These are phyloP conservation scores for Penicillium sp. DNA, from an alignment of 2,329 filamentous ascomycete genomes.

Conservation along the genomic window DNA sequence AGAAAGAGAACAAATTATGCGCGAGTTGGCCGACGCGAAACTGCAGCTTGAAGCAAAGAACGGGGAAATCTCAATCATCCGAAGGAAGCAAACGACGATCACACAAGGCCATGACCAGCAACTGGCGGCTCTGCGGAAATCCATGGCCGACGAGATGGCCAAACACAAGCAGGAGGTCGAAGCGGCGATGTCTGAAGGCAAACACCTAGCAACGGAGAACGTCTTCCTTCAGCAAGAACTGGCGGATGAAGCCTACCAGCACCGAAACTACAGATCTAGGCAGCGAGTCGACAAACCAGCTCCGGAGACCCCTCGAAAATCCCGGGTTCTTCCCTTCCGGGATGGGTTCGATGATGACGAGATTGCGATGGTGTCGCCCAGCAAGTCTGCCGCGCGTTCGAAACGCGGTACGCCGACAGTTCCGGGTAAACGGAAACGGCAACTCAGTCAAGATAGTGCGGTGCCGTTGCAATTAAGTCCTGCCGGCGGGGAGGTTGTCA, in stretches of 20 bases:
- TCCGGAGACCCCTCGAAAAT: constrained; percentile 54
- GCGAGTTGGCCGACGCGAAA: constrained; percentile 42
- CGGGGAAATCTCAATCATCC: constrained; percentile 64
- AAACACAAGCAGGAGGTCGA: constrained; percentile 59
- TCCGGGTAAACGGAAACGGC: constrained; percentile 60
- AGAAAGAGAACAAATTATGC: constrained; percentile 42
- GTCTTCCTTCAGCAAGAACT: constrained; percentile 63
- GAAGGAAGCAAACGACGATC: constrained; percentile 57
- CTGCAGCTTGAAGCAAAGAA: constrained; percentile 51
- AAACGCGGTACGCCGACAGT: constrained; percentile 58
- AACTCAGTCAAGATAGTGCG: constrained; percentile 54
- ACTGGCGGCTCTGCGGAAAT: constrained; percentile 54
- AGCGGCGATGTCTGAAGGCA: constrained; percentile 54
- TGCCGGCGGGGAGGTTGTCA: constrained; percentile 23
- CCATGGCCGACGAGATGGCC: constrained; percentile 54
- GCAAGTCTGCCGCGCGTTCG: constrained; percentile 49
- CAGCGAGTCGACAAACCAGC: constrained; percentile 35
- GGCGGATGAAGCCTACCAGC: constrained; percentile 54
- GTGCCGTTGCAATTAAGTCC: constrained; percentile 47
- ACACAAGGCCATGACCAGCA: constrained; percentile 56
- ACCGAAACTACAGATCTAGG: constrained; percentile 44
- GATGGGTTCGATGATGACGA: constrained; percentile 68
- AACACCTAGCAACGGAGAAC: constrained; percentile 60
- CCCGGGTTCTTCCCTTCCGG: constrained; percentile 51
- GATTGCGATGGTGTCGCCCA: constrained; percentile 57